Evolutionary conservation across 140 eudicot genomes (phyloP).

Genomic region (Flaveria floridana): DNA sequence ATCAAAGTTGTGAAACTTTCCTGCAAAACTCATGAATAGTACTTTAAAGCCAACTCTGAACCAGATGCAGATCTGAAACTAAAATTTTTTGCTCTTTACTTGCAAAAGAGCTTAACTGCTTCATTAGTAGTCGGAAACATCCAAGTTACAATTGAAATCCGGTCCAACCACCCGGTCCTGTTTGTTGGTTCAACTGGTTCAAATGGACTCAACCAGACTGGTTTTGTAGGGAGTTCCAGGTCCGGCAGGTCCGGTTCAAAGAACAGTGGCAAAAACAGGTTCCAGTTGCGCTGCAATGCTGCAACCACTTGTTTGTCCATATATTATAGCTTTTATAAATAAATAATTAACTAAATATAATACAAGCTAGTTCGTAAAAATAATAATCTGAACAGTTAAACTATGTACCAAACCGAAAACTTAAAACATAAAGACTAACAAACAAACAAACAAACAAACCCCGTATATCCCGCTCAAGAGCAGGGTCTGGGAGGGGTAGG

Average conservation of each 20-base stretch:
- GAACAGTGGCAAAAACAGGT: not conserved
- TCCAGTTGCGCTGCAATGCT: not conserved
- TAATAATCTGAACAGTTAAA: not conserved
- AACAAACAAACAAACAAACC: too few relatives aligned
- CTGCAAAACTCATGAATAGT: not conserved
- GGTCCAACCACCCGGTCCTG: too few relatives aligned
- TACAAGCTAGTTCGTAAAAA: not conserved
- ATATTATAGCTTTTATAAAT: not conserved
- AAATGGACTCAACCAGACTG: too few relatives aligned
- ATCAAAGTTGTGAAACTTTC: not conserved
- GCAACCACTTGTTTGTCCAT: not conserved
- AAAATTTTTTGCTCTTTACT: not conserved
- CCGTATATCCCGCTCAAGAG: too few relatives aligned
- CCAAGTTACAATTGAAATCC: not conserved
- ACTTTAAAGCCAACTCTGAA: conserved; percentile 3
- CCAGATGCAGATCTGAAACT: conserved; percentile 3
- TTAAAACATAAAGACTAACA: not conserved
- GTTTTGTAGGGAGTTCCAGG: too few relatives aligned
- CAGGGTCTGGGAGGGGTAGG: too few relatives aligned
- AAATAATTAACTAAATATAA: not conserved
- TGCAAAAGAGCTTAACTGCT: conserved; percentile 1
- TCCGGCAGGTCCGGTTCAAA: too few relatives aligned
- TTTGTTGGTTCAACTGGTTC: too few relatives aligned
- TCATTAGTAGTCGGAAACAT: not conserved
- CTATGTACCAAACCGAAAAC: not conserved